Percentiles rank a stretch among this genome's conserved stretches.
Conservation (phyloP, 768 basidiomycete genomes). For the Collybia mongolica region DNA sequence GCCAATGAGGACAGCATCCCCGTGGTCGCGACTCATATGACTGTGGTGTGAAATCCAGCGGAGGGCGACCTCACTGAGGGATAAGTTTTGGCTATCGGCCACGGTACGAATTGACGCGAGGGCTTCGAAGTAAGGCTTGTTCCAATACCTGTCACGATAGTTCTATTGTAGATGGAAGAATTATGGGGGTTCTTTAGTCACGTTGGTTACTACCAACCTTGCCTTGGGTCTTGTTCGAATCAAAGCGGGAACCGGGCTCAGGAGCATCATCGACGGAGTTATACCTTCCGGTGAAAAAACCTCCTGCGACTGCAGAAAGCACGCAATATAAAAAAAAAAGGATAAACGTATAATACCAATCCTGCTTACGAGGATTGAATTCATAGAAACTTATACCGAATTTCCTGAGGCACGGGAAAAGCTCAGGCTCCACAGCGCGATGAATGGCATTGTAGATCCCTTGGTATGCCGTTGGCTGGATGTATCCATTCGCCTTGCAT, state of each 20-base stretch:
- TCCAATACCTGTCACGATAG: conserved; percentile 38
- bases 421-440: conserved; percentile 37
- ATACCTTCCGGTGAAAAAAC: conserved; percentile 58
- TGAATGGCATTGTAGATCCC: conserved; percentile 43
- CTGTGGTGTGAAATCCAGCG: conserved; percentile 49
- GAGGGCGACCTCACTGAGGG: conserved; percentile 42
- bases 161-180: conserved; percentile 16
- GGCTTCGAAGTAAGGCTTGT: conserved; percentile 21
- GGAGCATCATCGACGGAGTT: conserved; percentile 33
- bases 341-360: neutral
- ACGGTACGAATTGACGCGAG: conserved; percentile 15
- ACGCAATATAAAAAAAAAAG: neutral
- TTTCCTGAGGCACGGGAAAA: conserved; percentile 58
- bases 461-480: conserved; percentile 57
- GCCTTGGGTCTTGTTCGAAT: conserved; percentile 43
- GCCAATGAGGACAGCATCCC: conserved; percentile 43
- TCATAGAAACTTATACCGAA: conserved; percentile 55
- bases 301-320: conserved; percentile 49
- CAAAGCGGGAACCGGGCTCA: conserved; percentile 59
- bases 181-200: neutral
- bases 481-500: conserved; percentile 51
- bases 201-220: conserved; percentile 26
- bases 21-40: conserved; percentile 27
- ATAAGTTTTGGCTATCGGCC: conserved; percentile 29
- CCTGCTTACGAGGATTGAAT: conserved; percentile 48